A percentile compares a stretch with the other conserved stretches of the same genome.
Conservation (phyloP, 306 rosid genomes). For the Phaseolus lunatus region DNA sequence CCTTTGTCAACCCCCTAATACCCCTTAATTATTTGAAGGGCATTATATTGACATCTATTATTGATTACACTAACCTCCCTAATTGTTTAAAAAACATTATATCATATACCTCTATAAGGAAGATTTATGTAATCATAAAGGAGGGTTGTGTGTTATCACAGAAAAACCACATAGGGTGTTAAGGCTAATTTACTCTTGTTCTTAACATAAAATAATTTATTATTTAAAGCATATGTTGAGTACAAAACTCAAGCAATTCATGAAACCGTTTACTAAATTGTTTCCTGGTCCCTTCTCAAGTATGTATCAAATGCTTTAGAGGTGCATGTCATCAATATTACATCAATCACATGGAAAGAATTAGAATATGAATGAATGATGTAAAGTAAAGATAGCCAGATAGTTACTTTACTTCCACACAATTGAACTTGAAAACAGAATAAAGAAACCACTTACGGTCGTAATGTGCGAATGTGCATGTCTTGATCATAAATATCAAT, state of each 20-base stretch:
- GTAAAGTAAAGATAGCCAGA: conserved; percentile 1
- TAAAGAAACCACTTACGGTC: conserved; percentile 67
- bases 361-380: conserved; percentile 21
- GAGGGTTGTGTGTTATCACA: too few species aligned
- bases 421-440: conserved; percentile 17
- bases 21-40: too few species aligned
- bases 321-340: conserved; percentile 32
- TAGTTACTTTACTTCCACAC: not conserved
- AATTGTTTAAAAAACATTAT: too few species aligned
- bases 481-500: conserved; percentile 93
- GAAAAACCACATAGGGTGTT: too few species aligned
- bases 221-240: not conserved
- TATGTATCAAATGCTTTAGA: not conserved
- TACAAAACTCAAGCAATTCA: not conserved
- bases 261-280: not conserved
- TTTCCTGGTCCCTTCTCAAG: not conserved
- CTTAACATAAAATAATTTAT: not conserved
- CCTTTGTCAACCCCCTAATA: too few species aligned
- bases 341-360: conserved; percentile 31
- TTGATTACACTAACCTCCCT: too few species aligned
- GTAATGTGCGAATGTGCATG: conserved; percentile 73
- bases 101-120: too few species aligned
- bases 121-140: too few species aligned
- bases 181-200: too few species aligned
- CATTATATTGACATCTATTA: too few species aligned